Evolutionary conservation across 1,284 basidiomycete species (phyloP).

Genomic region (Phaffia rhodozyma): DNA sequence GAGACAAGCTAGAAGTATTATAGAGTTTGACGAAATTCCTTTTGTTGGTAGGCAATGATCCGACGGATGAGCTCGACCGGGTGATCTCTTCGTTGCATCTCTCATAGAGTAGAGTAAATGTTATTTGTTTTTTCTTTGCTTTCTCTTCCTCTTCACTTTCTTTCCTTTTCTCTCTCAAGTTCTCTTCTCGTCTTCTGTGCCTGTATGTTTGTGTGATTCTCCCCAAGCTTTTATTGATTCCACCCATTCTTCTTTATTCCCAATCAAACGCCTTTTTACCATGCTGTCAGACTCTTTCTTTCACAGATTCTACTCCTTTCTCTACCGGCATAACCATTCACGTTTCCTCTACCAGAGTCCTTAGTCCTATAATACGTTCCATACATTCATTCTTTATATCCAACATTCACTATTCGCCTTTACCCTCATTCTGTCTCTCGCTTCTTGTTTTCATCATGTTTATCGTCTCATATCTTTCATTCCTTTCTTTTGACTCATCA

Average conservation of each 20-base stretch:
- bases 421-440: no score
- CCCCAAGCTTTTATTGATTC: background rate
- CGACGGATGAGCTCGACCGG: background rate
- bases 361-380: no score
- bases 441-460: no score
- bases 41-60: background rate
- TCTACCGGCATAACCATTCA: background rate
- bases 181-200: slow-evolving; percentile 11
- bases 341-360: no score
- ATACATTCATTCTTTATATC: no score
- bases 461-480: no score
- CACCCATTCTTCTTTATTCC: background rate
- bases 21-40: background rate
- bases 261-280: slow-evolving; percentile 1
- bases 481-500: no score
- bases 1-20: background rate
- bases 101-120: background rate
- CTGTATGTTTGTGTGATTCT: slow-evolving; percentile 14
- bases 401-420: no score
- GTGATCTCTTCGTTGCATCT: background rate
- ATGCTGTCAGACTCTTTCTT: slow-evolving; percentile 12
- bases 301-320: background rate
- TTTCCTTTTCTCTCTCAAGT: slow-evolving; percentile 4
- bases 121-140: slow-evolving; percentile 3
- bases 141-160: slow-evolving; percentile 10